Evolutionary conservation across 306 rosid genomes (phyloP).

Genomic region (Ormosia emarginata): DNA sequence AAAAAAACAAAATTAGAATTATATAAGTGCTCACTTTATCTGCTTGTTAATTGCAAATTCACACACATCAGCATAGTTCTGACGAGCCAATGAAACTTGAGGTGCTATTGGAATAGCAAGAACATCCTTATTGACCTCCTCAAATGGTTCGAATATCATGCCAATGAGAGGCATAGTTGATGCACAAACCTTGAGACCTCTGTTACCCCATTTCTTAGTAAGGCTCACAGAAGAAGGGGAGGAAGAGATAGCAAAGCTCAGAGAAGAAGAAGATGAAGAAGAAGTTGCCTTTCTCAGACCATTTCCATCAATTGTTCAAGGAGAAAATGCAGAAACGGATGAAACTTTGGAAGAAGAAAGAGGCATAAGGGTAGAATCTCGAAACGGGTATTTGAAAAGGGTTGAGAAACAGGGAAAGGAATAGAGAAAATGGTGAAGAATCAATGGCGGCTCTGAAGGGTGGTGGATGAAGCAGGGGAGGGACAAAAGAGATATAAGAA

Average conservation of each 20-base stretch:
- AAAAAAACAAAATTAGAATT: background rate
- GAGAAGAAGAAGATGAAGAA: background rate
- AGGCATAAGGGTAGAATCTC: slow-evolving; percentile 26
- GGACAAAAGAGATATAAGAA: background rate
- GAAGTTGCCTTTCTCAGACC: background rate
- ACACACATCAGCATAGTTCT: slow-evolving; percentile 29
- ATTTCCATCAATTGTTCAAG: slow-evolving; percentile 20
- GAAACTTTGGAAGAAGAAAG: slow-evolving; percentile 28
- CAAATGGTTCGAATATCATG: slow-evolving; percentile 45
- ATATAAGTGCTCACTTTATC: slow-evolving; percentile 38
- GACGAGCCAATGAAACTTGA: slow-evolving; percentile 46
- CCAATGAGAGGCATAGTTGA: slow-evolving; percentile 27
- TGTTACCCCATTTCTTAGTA: background rate
- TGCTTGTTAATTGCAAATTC: slow-evolving; percentile 49
- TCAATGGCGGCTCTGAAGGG: background rate
- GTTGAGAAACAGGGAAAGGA: background rate
- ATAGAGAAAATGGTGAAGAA: background rate
- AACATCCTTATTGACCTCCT: slow-evolving; percentile 39
- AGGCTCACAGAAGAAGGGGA: background rate
- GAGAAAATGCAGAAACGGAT: slow-evolving; percentile 1
- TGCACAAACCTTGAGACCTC: slow-evolving; percentile 33
- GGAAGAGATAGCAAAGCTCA: slow-evolving; percentile 6
- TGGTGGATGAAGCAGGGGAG: background rate
- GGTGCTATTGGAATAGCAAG: slow-evolving; percentile 37
- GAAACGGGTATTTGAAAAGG: background rate